phyloP scores from a whole-genome alignment of 176 grass and related monocot species.

The Phoenix roebelenii region DNA sequence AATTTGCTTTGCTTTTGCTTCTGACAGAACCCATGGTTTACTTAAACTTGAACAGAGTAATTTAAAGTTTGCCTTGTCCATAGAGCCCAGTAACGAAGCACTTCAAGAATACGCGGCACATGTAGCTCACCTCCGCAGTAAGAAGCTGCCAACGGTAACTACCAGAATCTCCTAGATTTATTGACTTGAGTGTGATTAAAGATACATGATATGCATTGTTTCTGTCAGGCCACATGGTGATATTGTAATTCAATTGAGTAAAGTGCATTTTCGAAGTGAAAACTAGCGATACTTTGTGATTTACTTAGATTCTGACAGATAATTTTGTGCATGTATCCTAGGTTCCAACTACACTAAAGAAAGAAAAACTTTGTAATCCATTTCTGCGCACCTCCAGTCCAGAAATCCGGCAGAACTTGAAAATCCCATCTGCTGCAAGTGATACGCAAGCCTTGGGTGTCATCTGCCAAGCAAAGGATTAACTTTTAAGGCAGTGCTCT shows the following conservation, averaged over 20 bases:
- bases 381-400: conserved; percentile 75
- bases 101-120: conserved; percentile 73
- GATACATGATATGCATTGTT: not conserved
- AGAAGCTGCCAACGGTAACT: conserved; percentile 84
- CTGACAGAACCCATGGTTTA: conserved; percentile 1
- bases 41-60: conserved; percentile 39
- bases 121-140: conserved; percentile 53
- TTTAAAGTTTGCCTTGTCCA: conserved; percentile 79
- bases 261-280: no score
- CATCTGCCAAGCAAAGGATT: conserved; percentile 64
- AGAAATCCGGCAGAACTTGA: conserved; percentile 58
- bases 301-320: no score
- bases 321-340: conserved; percentile 7
- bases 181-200: not conserved
- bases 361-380: conserved; percentile 90
- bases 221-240: no score
- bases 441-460: conserved; percentile 62
- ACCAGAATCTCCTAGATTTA: not conserved
- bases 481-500: conserved; percentile 41
- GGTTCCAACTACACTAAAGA: conserved; percentile 80
- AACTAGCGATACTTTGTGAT: no score
- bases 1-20: conserved; percentile 16
- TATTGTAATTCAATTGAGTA: no score
- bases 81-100: conserved; percentile 90
- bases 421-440: conserved; percentile 58